A percentile compares a stretch with the other conserved stretches of the same genome.
These are phyloP conservation scores for Diaporthe ilicicola DNA, from an alignment of 2,329 filamentous ascomycete species.

Conservation along the genomic window DNA sequence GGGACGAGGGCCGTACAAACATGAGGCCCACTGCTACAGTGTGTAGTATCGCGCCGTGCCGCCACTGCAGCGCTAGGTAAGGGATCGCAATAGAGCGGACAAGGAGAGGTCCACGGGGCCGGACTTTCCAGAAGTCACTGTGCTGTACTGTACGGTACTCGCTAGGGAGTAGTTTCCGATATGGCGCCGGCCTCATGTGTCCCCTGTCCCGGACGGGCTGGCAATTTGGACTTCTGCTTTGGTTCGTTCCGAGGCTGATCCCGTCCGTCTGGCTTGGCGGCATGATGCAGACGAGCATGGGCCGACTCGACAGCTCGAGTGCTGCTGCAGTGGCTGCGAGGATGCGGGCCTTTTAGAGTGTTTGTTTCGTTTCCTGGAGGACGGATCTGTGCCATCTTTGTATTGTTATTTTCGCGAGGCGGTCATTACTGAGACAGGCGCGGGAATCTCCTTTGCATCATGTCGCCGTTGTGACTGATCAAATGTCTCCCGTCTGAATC, in stretches of 20 bases:
- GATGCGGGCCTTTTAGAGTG: not conserved
- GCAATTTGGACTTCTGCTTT: not conserved
- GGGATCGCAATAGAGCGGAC: constrained; percentile 8
- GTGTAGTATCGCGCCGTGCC: constrained; percentile 21
- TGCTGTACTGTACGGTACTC: constrained; percentile 4
- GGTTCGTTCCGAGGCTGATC: constrained; percentile 3
- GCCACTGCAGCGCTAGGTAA: constrained; percentile 23
- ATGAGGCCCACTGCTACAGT: constrained; percentile 22
- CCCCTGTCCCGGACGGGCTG: not conserved
- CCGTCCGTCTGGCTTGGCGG: constrained; percentile 14
- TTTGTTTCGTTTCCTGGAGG: not conserved
- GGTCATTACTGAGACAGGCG: not conserved
- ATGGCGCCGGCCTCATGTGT: not conserved
- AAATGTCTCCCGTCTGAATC: constrained; percentile 28
- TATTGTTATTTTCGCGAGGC: not conserved
- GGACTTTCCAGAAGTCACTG: constrained; percentile 1
- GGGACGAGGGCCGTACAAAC: constrained; percentile 14
- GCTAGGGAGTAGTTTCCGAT: not conserved
- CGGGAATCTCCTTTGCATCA: constrained; percentile 10
- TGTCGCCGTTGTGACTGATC: constrained; percentile 22
- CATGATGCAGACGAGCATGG: not conserved
- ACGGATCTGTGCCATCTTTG: not conserved
- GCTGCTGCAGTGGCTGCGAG: not conserved
- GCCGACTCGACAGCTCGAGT: not conserved
- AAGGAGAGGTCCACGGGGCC: not conserved